Conservation (phyloP, 192 early-diverging fungal species). For the Neocallimastix lanati region DNA sequence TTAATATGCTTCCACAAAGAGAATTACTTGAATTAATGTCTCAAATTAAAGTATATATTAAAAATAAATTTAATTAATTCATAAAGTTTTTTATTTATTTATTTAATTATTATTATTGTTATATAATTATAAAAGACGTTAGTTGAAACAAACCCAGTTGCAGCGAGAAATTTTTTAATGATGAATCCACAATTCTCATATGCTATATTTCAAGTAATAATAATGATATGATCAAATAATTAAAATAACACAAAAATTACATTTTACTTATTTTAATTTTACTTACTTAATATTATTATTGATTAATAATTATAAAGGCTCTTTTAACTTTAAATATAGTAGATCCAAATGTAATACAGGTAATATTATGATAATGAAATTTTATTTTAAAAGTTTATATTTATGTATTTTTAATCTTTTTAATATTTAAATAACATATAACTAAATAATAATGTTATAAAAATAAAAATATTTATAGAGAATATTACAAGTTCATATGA, state of each 20-base stretch:
- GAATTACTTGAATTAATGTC: slow-evolving; percentile 45
- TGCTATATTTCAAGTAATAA: slow-evolving; percentile 63
- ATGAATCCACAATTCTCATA: slow-evolving; percentile 68
- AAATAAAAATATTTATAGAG: not conserved
- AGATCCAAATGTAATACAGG: slow-evolving; percentile 40
- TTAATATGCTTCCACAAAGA: slow-evolving; percentile 15
- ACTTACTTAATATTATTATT: too few species aligned
- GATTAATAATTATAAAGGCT: too few species aligned
- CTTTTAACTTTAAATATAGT: slow-evolving; percentile 34
- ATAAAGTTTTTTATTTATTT: not conserved
- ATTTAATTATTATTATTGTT: not conserved
- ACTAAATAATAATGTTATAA: too few species aligned
- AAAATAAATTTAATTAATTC: not conserved
- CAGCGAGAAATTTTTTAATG: slow-evolving; percentile 42
- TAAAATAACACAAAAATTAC: too few species aligned
- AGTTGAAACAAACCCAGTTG: slow-evolving; percentile 36
- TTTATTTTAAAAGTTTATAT: too few species aligned
- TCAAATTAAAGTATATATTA: slow-evolving; percentile 36
- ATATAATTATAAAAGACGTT: too few species aligned
- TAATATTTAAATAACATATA: too few species aligned
- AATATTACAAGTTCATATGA: not conserved
- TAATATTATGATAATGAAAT: too few species aligned
- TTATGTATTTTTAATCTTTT: too few species aligned
- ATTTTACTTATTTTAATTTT: too few species aligned
- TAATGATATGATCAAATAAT: slow-evolving; percentile 44